phyloP scores from a whole-genome alignment of 2,329 filamentous ascomycete genomes.

The Shiraia sp. region DNA sequence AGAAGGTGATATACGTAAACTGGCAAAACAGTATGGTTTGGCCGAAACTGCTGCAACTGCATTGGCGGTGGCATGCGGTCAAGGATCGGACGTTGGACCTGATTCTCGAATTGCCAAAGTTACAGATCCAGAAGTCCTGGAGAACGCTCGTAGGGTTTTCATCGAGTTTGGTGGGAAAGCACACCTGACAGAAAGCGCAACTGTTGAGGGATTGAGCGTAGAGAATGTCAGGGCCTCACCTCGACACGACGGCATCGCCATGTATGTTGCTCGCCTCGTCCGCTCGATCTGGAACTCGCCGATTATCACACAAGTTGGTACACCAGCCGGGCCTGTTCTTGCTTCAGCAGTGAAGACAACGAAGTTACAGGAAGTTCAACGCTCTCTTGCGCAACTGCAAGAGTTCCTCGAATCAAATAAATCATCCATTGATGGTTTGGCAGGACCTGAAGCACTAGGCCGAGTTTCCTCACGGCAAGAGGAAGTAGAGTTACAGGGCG shows the following conservation, averaged over 20 bases:
- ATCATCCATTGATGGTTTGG: conserved; percentile 87
- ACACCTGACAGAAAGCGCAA: conserved; percentile 76
- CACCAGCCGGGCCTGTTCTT: conserved; percentile 65
- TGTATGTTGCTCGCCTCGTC: conserved; percentile 87
- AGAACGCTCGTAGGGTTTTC: conserved; percentile 83
- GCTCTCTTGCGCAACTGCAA: conserved; percentile 75
- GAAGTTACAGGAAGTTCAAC: conserved; percentile 78
- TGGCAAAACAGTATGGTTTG: conserved; percentile 84
- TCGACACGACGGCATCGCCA: conserved; percentile 81
- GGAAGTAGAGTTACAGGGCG: conserved; percentile 87
- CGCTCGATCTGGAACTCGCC: conserved; percentile 83
- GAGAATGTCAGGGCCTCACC: conserved; percentile 88
- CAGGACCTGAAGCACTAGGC: conserved; percentile 85
- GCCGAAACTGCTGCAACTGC: conserved; percentile 89
- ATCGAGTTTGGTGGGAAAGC: conserved; percentile 92
- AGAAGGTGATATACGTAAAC: conserved; percentile 79
- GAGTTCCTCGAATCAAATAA: conserved; percentile 87
- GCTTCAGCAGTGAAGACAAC: conserved; percentile 66
- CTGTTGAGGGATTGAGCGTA: conserved; percentile 64
- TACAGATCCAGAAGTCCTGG: conserved; percentile 82
- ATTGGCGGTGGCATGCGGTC: conserved; percentile 90
- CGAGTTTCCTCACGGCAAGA: conserved; percentile 81
- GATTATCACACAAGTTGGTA: conserved; percentile 64
- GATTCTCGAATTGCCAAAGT: conserved; percentile 71
- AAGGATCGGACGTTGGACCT: conserved; percentile 77